phyloP scores from a whole-genome alignment of 2,329 filamentous ascomycete genomes.

The Diaporthe citrichinensis region DNA sequence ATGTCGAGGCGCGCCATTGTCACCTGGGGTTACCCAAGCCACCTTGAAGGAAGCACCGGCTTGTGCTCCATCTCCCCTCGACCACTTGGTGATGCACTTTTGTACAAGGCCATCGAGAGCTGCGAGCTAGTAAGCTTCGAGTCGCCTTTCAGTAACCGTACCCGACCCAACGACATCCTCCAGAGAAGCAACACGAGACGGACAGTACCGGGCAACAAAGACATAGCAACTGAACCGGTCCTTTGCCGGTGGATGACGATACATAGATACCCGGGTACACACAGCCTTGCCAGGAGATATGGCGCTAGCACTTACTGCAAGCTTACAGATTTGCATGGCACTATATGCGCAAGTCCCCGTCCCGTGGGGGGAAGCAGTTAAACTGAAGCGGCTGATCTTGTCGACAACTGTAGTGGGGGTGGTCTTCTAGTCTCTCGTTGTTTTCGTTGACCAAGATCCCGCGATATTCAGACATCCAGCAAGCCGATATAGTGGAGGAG shows the following conservation, averaged over 20 bases:
- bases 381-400: constrained; percentile 9
- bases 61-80: background rate
- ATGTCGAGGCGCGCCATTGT: constrained; percentile 16
- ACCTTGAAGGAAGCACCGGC: constrained; percentile 3
- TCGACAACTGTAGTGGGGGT: background rate
- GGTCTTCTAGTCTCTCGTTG: background rate
- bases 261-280: constrained; percentile 16
- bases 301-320: constrained; percentile 23
- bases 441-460: background rate
- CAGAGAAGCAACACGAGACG: background rate
- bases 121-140: constrained; percentile 17
- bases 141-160: background rate
- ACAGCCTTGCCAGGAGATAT: constrained; percentile 19
- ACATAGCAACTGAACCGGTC: background rate
- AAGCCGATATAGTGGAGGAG: background rate
- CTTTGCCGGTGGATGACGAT: constrained; percentile 5
- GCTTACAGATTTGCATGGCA: constrained; percentile 26
- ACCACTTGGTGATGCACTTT: constrained; percentile 17
- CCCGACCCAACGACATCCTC: background rate
- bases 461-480: background rate
- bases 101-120: background rate
- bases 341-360: constrained; percentile 3
- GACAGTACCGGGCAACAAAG: background rate
- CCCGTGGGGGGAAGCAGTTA: background rate
- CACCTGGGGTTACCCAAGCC: background rate